Percentiles rank a stretch among this genome's conserved stretches.
Evolutionary conservation across 805 yeast genomes (phyloP).

Genomic region (Wickerhamomyces ciferrii): DNA sequence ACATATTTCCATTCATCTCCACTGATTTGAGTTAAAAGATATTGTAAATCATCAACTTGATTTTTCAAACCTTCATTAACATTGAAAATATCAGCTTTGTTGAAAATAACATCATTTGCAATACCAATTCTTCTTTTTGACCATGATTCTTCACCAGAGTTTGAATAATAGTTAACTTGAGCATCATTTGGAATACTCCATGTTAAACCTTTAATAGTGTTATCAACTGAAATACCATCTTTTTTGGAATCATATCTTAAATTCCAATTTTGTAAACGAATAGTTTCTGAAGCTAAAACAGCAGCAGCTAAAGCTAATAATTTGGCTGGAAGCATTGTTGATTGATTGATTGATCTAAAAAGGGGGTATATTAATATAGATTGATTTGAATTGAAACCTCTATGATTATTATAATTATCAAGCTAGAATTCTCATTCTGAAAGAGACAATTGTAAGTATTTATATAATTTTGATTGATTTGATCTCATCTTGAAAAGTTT

Average conservation of each 20-base stretch:
- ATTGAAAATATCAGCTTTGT: conserved; percentile 26
- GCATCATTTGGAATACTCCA: conserved; percentile 6
- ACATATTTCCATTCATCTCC: conserved; percentile 23
- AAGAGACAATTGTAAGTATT: neutral
- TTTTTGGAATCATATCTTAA: conserved; percentile 13
- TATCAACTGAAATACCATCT: conserved; percentile 5
- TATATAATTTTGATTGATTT: no score
- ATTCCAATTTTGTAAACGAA: conserved; percentile 10
- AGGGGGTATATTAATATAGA: neutral
- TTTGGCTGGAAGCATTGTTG: neutral
- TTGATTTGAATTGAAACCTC: neutral
- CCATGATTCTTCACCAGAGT: conserved; percentile 28
- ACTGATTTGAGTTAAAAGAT: conserved; percentile 17
- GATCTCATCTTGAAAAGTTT: neutral
- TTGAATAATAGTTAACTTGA: conserved; percentile 17
- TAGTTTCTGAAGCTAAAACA: neutral
- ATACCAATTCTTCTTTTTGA: conserved; percentile 28
- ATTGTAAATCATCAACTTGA: conserved; percentile 32
- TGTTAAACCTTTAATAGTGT: conserved; percentile 2
- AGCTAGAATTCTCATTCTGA: neutral
- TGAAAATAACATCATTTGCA: conserved; percentile 29
- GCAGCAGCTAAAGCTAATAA: neutral
- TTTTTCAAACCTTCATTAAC: conserved; percentile 34
- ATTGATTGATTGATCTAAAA: neutral
- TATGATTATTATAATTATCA: no score